Evolutionary conservation across 2,329 filamentous ascomycete genomes (phyloP).

Genomic region (Ascochyta fabae): DNA sequence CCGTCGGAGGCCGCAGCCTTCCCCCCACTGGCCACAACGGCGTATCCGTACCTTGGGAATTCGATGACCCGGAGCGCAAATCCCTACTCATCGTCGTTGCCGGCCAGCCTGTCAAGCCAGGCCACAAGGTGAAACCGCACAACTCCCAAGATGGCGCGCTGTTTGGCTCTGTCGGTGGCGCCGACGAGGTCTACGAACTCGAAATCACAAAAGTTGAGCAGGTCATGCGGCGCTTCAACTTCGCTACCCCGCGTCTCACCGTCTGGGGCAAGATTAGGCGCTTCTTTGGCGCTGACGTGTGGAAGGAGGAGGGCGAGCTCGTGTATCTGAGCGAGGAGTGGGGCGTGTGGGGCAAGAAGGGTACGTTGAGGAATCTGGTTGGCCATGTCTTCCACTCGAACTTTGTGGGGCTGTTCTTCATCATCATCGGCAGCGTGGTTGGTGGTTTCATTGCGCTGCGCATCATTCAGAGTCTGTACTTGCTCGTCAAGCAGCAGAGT

Average conservation of each 20-base stretch:
- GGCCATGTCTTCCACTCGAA: constrained; percentile 36
- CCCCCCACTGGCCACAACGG: constrained; percentile 11
- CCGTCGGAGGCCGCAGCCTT: constrained; percentile 30
- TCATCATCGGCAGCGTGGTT: constrained; percentile 26
- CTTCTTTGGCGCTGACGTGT: constrained; percentile 41
- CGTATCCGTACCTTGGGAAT: constrained; percentile 18
- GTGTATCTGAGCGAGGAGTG: constrained; percentile 39
- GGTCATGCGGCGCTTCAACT: constrained; percentile 30
- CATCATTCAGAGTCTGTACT: constrained; percentile 26
- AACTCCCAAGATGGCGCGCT: constrained; percentile 26
- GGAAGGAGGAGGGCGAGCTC: constrained; percentile 31
- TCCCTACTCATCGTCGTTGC: constrained; percentile 37
- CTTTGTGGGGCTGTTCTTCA: constrained; percentile 31
- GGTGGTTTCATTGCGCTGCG: constrained; percentile 28
- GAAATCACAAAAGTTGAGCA: constrained; percentile 34
- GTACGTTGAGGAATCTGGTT: constrained; percentile 35
- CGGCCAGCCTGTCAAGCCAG: constrained; percentile 22
- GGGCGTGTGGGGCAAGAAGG: constrained; percentile 41
- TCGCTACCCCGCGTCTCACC: constrained; percentile 17
- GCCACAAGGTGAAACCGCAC: constrained; percentile 12
- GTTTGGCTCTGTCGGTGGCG: constrained; percentile 22
- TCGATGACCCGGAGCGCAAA: constrained; percentile 31
- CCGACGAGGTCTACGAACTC: constrained; percentile 31
- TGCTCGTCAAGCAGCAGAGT: constrained; percentile 31
- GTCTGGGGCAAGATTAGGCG: constrained; percentile 28